Evolutionary conservation across 1,139 yeast species (phyloP).

Genomic region (Debaryomycetaceae sp.): DNA sequence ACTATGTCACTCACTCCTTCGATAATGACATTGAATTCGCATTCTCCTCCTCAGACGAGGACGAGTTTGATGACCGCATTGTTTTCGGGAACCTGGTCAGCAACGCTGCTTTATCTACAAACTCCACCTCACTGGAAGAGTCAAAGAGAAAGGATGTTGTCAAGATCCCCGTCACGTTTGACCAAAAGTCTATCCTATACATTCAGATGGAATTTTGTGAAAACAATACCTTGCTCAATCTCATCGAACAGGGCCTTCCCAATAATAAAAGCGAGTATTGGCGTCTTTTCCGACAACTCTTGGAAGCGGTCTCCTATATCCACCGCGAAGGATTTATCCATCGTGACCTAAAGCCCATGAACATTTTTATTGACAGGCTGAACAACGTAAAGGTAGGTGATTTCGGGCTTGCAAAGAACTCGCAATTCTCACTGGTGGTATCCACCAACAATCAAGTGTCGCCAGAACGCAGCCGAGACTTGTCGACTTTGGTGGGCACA

Average conservation of each 20-base stretch:
- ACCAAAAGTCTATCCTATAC: conserved; percentile 45
- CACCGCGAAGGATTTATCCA: conserved; percentile 93
- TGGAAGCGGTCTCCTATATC: conserved; percentile 86
- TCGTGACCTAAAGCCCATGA: conserved; percentile 90
- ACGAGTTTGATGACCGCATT: conserved; percentile 12
- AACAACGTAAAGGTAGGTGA: conserved; percentile 92
- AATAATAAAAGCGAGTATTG: conserved; percentile 71
- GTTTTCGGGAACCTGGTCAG: conserved; percentile 16
- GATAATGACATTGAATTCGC: conserved; percentile 53
- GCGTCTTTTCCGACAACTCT: conserved; percentile 76
- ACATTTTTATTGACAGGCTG: conserved; percentile 85
- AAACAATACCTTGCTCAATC: conserved; percentile 74
- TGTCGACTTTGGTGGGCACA: conserved; percentile 91
- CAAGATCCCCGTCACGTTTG: conserved; percentile 2
- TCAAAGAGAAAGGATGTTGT: conserved; percentile 1
- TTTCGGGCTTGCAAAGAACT: conserved; percentile 85
- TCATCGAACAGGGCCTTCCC: conserved; percentile 74
- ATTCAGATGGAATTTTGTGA: conserved; percentile 99
- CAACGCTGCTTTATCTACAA: not conserved
- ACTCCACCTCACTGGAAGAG: not conserved
- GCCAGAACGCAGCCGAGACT: conserved; percentile 40
- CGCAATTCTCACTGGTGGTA: conserved; percentile 36
- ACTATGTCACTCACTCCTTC: conserved; percentile 58
- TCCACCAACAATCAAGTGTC: conserved; percentile 31
- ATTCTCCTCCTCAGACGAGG: conserved; percentile 25